Evolutionary conservation across 2,329 filamentous ascomycete species (phyloP), one percentile per base, ranked within the genome.

Genomic region (Neodidymelliopsis sp.): DNA sequence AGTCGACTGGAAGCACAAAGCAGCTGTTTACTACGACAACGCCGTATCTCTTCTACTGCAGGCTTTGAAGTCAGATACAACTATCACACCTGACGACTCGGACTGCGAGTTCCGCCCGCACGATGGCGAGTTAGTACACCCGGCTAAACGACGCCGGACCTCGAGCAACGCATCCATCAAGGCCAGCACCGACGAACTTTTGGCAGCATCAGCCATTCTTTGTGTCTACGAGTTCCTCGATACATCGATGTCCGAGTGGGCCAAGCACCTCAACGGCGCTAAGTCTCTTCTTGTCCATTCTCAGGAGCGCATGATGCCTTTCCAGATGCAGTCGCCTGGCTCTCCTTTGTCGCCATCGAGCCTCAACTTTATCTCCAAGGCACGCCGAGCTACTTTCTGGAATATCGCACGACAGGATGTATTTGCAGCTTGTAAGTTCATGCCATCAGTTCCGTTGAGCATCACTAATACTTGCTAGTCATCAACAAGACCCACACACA

Each of bases 201-300:
- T 87, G 16, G 84, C 84, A 7, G 84, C 85, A 2, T 84, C 84
- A 2, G 84, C 85, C 0, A 87, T 88, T 11, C 69, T 89, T 2
- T 87, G 84, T 49, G 82, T 85, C 0, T 88, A 87, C 62, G 85
- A 88, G 54, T 84, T 87, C 49, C 74, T 88, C n/a, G 84, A 87
- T 65, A 82, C 83, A 1, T 85, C 83, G 1, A 81, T 80, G 2
- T 77, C 78, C 0, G 84, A 84, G 15, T 88, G 84, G 84, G 79
- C 81, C 23, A 77, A 83, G 4, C 86, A 88, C 71, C 71, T 88
- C 5, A 86, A 83, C 56, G 85, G 84, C 0, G 81, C 86, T 0
- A 87, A 87, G 55, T 82, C 83, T 0, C 73, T 88, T 15, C 77
- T 87, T 42, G 82, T 80, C 31, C 74, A 82, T 43, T 77, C 79